Evolutionary conservation across 1,284 basidiomycete species (phyloP).

Genomic region (Ganoderma lingzhi): DNA sequence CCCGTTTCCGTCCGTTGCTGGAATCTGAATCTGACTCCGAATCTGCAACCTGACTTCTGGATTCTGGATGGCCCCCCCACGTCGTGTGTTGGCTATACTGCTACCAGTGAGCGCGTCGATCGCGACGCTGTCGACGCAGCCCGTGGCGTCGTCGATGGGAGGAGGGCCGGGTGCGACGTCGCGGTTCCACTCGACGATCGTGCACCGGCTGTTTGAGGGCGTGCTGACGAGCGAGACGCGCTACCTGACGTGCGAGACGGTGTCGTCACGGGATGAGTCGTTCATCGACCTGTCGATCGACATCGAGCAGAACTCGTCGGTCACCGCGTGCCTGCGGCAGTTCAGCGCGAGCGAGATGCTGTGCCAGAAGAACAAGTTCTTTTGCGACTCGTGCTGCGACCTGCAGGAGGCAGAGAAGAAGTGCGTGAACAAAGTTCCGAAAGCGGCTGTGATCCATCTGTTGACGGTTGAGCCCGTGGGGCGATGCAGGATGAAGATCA

Average conservation of each 20-base stretch:
- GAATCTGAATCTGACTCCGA: too few species aligned
- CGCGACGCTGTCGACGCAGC: slow-evolving; percentile 52
- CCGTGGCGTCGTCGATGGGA: slow-evolving; percentile 37
- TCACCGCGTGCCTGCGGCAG: slow-evolving; percentile 94
- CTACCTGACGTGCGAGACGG: slow-evolving; percentile 96
- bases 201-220: slow-evolving; percentile 95
- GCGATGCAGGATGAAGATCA: too few species aligned
- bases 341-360: slow-evolving; percentile 99
- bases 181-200: slow-evolving; percentile 69
- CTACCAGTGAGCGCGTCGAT: slow-evolving; percentile 69
- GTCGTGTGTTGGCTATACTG: too few species aligned
- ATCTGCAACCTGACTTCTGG: too few species aligned
- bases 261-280: slow-evolving; percentile 95
- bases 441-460: too few species aligned
- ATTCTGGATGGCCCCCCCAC: too few species aligned
- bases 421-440: too few species aligned
- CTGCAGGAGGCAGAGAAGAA: slow-evolving; percentile 98
- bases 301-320: slow-evolving; percentile 96
- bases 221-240: slow-evolving; percentile 95
- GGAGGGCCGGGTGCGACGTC: too few species aligned
- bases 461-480: too few species aligned
- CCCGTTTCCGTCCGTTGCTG: slow-evolving; percentile 3
- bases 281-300: slow-evolving; percentile 98
- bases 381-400: slow-evolving; percentile 96
- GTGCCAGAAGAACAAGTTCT: slow-evolving; percentile 98